Conservation (phyloP, 192 early-diverging fungal genomes). For the Mortierella hygrophila region DNA sequence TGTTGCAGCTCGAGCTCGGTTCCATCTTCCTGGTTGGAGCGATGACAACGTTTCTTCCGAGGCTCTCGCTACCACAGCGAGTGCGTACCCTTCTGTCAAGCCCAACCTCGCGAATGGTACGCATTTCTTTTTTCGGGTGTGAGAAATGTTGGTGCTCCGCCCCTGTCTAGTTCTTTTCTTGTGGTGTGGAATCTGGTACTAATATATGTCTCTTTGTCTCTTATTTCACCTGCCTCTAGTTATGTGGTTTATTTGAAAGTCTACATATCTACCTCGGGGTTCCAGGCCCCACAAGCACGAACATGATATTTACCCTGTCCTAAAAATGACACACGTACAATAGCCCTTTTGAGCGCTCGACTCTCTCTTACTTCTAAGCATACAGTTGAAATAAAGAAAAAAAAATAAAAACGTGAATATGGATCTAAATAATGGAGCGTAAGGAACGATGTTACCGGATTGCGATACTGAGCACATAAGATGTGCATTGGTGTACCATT, state of each 20-base stretch:
- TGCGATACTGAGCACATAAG: too few relatives aligned
- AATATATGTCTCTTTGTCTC: neutral
- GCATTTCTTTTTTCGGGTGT: neutral
- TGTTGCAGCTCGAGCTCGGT: slow-evolving; percentile 86
- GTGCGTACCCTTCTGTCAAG: slow-evolving; percentile 50
- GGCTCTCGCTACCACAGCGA: neutral
- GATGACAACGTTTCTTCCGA: slow-evolving; percentile 46
- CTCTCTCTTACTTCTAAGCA: too few relatives aligned
- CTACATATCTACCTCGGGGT: neutral
- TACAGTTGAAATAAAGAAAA: too few relatives aligned
- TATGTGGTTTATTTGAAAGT: neutral
- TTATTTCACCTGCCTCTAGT: neutral
- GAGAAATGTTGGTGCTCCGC: too few relatives aligned
- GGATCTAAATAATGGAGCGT: too few relatives aligned
- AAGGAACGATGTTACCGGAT: too few relatives aligned
- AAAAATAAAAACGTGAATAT: too few relatives aligned
- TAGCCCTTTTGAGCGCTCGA: too few relatives aligned
- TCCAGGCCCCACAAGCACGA: neutral
- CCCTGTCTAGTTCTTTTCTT: neutral
- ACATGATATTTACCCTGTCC: neutral
- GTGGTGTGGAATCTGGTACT: neutral
- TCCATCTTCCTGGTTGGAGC: slow-evolving; percentile 74
- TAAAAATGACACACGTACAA: too few relatives aligned
- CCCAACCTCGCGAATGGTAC: slow-evolving; percentile 53
- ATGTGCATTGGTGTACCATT: too few relatives aligned